A percentile compares a stretch with the other conserved stretches of the same genome.
Conservation (phyloP, 2,329 filamentous ascomycete genomes). For the Exserohilum rostratum region DNA sequence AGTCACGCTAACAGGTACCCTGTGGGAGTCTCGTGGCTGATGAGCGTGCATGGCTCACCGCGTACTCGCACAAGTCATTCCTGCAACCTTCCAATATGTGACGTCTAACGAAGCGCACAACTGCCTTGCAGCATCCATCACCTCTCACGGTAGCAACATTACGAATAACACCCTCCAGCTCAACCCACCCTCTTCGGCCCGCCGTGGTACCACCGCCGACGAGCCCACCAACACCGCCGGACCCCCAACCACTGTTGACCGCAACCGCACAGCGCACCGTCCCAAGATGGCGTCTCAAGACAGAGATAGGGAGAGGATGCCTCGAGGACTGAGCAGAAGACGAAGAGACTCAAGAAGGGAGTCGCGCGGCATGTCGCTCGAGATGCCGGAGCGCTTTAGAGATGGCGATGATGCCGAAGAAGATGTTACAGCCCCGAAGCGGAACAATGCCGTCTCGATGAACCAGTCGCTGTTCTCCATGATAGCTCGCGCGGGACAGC, state of each 20-base stretch:
- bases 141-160: slow-evolving; percentile 11
- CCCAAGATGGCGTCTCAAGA: slow-evolving; percentile 45
- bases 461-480: slow-evolving; percentile 95
- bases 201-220: slow-evolving; percentile 17
- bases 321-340: slow-evolving; percentile 45
- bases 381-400: slow-evolving; percentile 64
- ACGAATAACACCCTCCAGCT: background rate
- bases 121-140: slow-evolving; percentile 31
- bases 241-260: slow-evolving; percentile 10
- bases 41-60: slow-evolving; percentile 19
- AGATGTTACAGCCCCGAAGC: slow-evolving; percentile 64
- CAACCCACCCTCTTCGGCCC: slow-evolving; percentile 18
- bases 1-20: slow-evolving; percentile 10
- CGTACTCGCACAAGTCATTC: slow-evolving; percentile 18
- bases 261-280: slow-evolving; percentile 15
- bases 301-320: slow-evolving; percentile 30
- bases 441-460: slow-evolving; percentile 67
- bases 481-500: slow-evolving; percentile 85
- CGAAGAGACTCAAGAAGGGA: slow-evolving; percentile 38
- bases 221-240: slow-evolving; percentile 16
- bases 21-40: slow-evolving; percentile 13
- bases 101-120: slow-evolving; percentile 20
- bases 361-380: slow-evolving; percentile 50
- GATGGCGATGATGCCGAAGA: slow-evolving; percentile 65
- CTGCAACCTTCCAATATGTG: slow-evolving; percentile 43